Conservation (phyloP, 495 filamentous ascomycete species). For the Aspergillus diversus region DNA sequence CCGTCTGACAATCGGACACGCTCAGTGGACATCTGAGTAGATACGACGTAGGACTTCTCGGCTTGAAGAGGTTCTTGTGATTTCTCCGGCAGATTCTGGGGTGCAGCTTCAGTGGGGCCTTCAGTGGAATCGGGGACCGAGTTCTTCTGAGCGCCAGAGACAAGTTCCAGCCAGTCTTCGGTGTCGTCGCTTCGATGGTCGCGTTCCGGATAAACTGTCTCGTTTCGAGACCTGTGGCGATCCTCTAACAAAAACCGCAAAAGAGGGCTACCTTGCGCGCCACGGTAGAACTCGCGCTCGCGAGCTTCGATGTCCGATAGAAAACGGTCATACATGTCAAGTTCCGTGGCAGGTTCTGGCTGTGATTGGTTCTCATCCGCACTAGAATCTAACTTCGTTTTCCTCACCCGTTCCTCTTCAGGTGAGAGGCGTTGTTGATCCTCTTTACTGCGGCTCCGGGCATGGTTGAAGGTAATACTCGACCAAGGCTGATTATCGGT, state of each 20-base stretch:
- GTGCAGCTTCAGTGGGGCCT: constrained; percentile 4
- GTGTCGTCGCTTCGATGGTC: constrained; percentile 29
- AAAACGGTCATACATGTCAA: constrained; percentile 51
- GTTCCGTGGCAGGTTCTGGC: constrained; percentile 34
- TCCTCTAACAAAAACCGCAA: constrained; percentile 41
- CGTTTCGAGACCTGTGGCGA: constrained; percentile 26
- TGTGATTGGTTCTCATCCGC: constrained; percentile 20
- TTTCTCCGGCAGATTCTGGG: neutral
- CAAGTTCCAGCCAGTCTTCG: constrained; percentile 38
- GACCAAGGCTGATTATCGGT: constrained; percentile 29
- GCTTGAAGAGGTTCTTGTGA: constrained; percentile 3
- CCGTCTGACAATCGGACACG: constrained; percentile 60
- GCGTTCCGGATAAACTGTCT: constrained; percentile 9
- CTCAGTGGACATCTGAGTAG: constrained; percentile 61
- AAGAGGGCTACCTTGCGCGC: constrained; percentile 36
- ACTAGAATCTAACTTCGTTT: neutral
- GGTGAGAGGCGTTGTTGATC: neutral
- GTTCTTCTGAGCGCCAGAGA: constrained; percentile 36
- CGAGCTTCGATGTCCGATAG: constrained; percentile 43
- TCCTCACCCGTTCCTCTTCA: constrained; percentile 5
- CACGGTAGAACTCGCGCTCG: constrained; percentile 35
- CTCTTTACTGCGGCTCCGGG: constrained; percentile 19
- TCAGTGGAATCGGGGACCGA: constrained; percentile 31
- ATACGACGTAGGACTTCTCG: constrained; percentile 47
- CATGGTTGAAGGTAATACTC: constrained; percentile 31